These are phyloP conservation scores for Diaporthe nobilis DNA, from an alignment of 2,329 filamentous ascomycete species.

Conservation along the genomic window DNA sequence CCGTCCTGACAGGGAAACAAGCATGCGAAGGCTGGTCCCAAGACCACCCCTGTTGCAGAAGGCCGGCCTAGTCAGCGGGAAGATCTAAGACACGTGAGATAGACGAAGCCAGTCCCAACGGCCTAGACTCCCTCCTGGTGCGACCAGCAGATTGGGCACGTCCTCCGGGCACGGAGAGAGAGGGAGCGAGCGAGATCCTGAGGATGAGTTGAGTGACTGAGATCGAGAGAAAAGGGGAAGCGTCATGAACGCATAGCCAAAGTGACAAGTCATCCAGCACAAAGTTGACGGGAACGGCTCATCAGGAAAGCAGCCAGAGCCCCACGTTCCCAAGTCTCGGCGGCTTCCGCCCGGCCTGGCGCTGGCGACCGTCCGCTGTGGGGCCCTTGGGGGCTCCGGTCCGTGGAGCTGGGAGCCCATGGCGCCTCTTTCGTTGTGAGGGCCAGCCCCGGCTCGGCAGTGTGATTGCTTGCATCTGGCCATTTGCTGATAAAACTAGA, in stretches of 20 bases:
- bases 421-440: neutral
- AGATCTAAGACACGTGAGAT: slow-evolving; percentile 30
- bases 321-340: slow-evolving; percentile 27
- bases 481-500: slow-evolving; percentile 15
- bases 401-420: slow-evolving; percentile 14
- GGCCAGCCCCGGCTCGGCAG: slow-evolving; percentile 29
- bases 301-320: neutral
- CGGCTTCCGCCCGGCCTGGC: slow-evolving; percentile 37
- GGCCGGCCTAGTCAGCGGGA: slow-evolving; percentile 26
- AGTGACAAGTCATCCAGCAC: slow-evolving; percentile 30
- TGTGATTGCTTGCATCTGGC: slow-evolving; percentile 24
- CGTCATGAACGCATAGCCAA: neutral
- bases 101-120: slow-evolving; percentile 14
- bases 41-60: slow-evolving; percentile 28
- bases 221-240: neutral
- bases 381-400: slow-evolving; percentile 25
- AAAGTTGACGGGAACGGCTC: neutral
- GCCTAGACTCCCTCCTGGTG: slow-evolving; percentile 25
- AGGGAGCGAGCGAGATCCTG: neutral
- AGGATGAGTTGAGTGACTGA: neutral
- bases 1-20: slow-evolving; percentile 17
- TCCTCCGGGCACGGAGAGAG: neutral
- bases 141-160: slow-evolving; percentile 5
- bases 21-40: slow-evolving; percentile 24
- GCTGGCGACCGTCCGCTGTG: slow-evolving; percentile 37